These are phyloP conservation scores for Trichocladium antarcticum DNA, from an alignment of 495 filamentous ascomycete genomes.

Conservation along the genomic window DNA sequence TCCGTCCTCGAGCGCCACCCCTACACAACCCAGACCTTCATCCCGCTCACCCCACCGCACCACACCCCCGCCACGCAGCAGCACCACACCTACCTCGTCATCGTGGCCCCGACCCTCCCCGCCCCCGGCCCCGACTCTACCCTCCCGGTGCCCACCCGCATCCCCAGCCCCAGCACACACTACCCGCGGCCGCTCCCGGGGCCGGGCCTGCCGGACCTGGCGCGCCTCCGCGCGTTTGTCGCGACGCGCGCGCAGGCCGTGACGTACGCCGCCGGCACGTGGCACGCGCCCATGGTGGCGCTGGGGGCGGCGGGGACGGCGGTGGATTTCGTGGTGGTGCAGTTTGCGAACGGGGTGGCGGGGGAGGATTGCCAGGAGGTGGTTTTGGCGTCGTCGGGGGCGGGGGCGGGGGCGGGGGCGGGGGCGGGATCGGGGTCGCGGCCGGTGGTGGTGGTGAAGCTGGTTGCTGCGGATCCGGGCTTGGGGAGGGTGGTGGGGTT, in stretches of 20 bases:
- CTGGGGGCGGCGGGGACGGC: conserved; percentile 56
- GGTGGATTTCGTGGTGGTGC: conserved; percentile 69
- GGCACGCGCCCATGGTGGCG: conserved; percentile 97
- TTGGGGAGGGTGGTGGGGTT: too few relatives aligned
- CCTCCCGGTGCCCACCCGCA: conserved; percentile 3
- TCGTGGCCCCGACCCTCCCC: conserved; percentile 68
- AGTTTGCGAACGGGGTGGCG: conserved; percentile 73
- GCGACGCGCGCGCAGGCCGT: conserved; percentile 74
- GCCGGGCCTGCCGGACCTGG: conserved; percentile 63
- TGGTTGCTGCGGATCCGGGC: too few relatives aligned
- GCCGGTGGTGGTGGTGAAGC: neutral
- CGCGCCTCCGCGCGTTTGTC: conserved; percentile 61
- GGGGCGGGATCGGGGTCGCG: conserved; percentile 3
- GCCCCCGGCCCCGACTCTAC: conserved; percentile 1
- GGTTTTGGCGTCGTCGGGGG: conserved; percentile 35
- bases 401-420: neutral
- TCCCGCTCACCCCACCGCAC: conserved; percentile 63
- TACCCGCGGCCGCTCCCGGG: conserved; percentile 29
- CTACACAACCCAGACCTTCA: conserved; percentile 86
- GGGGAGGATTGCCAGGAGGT: conserved; percentile 89
- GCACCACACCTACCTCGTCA: conserved; percentile 71
- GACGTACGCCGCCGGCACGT: conserved; percentile 83
- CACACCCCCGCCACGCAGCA: conserved; percentile 25
- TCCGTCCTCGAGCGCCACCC: conserved; percentile 84
- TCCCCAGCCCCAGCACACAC: neutral